A percentile compares a stretch with the other conserved stretches of the same genome.
phyloP scores from a whole-genome alignment of 2,329 filamentous ascomycete species.

The Ilyonectria sp. region DNA sequence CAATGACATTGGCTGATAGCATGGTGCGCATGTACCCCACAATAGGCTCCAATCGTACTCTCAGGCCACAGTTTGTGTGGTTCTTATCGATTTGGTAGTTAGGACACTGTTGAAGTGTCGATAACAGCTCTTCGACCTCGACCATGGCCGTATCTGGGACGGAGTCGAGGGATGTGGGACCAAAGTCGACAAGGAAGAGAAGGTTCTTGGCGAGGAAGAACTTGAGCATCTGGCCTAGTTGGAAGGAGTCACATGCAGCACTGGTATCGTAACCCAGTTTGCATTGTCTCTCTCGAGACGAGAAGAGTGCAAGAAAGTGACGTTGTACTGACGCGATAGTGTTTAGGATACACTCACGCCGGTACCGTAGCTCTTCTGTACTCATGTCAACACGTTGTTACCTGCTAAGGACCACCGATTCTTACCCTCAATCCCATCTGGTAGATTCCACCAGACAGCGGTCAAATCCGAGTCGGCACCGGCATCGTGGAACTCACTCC shows the following conservation, averaged over 20 bases:
- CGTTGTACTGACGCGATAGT: slow-evolving; percentile 78
- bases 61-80: slow-evolving; percentile 81
- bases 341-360: slow-evolving; percentile 77
- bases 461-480: slow-evolving; percentile 49
- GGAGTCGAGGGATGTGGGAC: slow-evolving; percentile 61
- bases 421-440: slow-evolving; percentile 76
- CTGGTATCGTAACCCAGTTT: slow-evolving; percentile 82
- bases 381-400: slow-evolving; percentile 23
- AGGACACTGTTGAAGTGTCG: slow-evolving; percentile 75
- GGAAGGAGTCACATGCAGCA: slow-evolving; percentile 81
- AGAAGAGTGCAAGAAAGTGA: slow-evolving; percentile 78
- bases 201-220: slow-evolving; percentile 77
- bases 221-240: slow-evolving; percentile 83
- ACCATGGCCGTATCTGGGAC: slow-evolving; percentile 67
- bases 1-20: slow-evolving; percentile 63
- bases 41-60: slow-evolving; percentile 75
- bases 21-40: slow-evolving; percentile 75
- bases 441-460: slow-evolving; percentile 81
- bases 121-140: slow-evolving; percentile 74
- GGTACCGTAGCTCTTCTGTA: slow-evolving; percentile 75
- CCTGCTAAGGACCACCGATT: neutral
- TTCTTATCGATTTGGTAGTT: slow-evolving; percentile 82
- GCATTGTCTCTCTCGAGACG: slow-evolving; percentile 77
- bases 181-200: slow-evolving; percentile 71
- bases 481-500: slow-evolving; percentile 61